phyloP scores from a whole-genome alignment of 305 asterid genomes.

The Fraxinus latifolia region DNA sequence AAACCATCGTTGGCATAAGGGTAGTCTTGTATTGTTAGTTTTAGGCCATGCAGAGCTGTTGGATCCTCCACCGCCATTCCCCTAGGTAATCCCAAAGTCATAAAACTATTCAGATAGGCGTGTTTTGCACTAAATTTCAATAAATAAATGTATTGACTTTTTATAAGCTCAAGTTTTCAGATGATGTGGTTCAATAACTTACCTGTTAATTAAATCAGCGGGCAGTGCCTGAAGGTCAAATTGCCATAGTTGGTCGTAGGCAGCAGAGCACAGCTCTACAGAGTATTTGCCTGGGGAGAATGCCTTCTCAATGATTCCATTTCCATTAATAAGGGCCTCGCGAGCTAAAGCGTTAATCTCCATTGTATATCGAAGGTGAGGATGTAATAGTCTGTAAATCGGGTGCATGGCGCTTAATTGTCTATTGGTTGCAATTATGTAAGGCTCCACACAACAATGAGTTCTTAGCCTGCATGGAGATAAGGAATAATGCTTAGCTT shows the following conservation, averaged over 20 bases:
- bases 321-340: slow-evolving; percentile 37
- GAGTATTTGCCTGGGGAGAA: slow-evolving; percentile 50
- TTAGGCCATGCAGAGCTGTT: slow-evolving; percentile 61
- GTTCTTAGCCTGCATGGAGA: slow-evolving; percentile 47
- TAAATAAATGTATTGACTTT: neutral
- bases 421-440: slow-evolving; percentile 50
- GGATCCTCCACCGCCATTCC: slow-evolving; percentile 78
- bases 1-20: slow-evolving; percentile 82
- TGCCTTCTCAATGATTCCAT: slow-evolving; percentile 52
- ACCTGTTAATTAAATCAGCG: slow-evolving; percentile 64
- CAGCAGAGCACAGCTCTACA: slow-evolving; percentile 40
- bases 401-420: slow-evolving; percentile 70
- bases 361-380: slow-evolving; percentile 67
- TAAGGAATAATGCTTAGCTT: slow-evolving; percentile 17
- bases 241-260: slow-evolving; percentile 57
- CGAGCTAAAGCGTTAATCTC: slow-evolving; percentile 61
- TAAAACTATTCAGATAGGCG: slow-evolving; percentile 6
- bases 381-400: slow-evolving; percentile 41
- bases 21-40: slow-evolving; percentile 65
- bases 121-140: neutral
- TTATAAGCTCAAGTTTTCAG: neutral
- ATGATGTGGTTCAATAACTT: neutral
- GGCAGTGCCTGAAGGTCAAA: slow-evolving; percentile 67
- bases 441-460: slow-evolving; percentile 58
- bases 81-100: slow-evolving; percentile 46